These are phyloP conservation scores for Boletus coffeatus DNA, from an alignment of 1,284 basidiomycete species.

Conservation along the genomic window DNA sequence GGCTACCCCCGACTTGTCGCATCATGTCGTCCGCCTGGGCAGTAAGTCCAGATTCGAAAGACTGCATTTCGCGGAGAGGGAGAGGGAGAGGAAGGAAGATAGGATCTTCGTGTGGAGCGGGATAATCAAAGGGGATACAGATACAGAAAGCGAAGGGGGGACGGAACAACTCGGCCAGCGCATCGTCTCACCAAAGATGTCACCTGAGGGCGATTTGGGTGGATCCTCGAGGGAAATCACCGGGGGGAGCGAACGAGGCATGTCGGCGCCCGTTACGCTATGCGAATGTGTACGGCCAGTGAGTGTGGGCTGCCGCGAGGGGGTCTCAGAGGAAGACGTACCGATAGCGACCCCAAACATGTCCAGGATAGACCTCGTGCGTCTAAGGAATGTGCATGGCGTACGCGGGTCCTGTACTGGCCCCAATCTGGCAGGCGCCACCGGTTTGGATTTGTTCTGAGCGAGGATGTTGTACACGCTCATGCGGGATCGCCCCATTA, in stretches of 20 bases:
- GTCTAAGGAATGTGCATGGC: conserved; percentile 39
- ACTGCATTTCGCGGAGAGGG: conserved; percentile 69
- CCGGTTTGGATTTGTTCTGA: conserved; percentile 45
- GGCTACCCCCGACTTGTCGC: conserved; percentile 13
- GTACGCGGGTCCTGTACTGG: conserved; percentile 17
- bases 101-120: conserved; percentile 38
- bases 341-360: conserved; percentile 35
- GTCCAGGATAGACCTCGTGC: conserved; percentile 67
- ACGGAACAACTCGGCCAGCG: conserved; percentile 42
- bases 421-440: conserved; percentile 12
- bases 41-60: conserved; percentile 73
- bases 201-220: conserved; percentile 31
- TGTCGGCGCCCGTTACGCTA: conserved; percentile 69
- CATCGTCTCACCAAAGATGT: conserved; percentile 65
- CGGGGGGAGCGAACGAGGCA: conserved; percentile 36
- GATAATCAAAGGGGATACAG: conserved; percentile 47
- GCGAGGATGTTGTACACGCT: conserved; percentile 61
- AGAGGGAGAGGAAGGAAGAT: conserved; percentile 39
- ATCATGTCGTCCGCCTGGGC: conserved; percentile 44
- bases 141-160: conserved; percentile 34
- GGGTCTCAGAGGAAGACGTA: conserved; percentile 20
- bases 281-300: conserved; percentile 66
- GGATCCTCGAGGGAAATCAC: conserved; percentile 11
- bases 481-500: conserved; percentile 48
- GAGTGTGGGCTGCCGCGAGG: conserved; percentile 24